Evolutionary conservation across 768 basidiomycete species (phyloP), one percentile per base, ranked within the genome.

Genomic region (Russula dissimulans): DNA sequence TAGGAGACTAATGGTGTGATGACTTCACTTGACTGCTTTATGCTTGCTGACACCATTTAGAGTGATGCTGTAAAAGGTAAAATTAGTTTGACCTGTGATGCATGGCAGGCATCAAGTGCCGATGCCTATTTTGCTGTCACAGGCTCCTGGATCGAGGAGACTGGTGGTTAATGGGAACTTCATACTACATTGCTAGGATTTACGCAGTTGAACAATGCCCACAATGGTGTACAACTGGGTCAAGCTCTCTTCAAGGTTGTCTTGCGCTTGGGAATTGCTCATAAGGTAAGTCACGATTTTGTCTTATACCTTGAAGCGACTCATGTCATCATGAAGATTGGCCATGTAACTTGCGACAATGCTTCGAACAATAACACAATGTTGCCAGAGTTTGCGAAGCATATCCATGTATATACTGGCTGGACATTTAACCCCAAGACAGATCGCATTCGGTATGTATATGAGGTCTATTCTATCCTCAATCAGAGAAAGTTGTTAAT

Each of bases 61-160:
- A 63, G 68, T 46, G 47, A 56, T 0, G 51, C 42, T 3, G 69
- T 70, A 10, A 57, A 39, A 7, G 73, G 73, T 4, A n/a, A 53
- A 7, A 67, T 74, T 41, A 71, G 65, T 43, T 7, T 47, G 5
- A 78, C 75, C 4, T 74, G 74, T 63, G 72, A 78, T 65, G 74
- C 69, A 14, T 77, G 76, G 77, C 74, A 75, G 50, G 76, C 76
- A 2, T 52, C 39, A 9, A 76, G 74, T 60, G 59, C 62, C 1
- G 74, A 77, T 64, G 70, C 65, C 1, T 78, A 78, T 63, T 74
- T 74, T 63, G 75, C 70, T 0, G 71, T 75, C 5, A 78, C 72
- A 0, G 73, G 69, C 0, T 73, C 75, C 53, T 78, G 76, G 74
- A 72, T 76, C 45, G 72, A 76, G 36, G 72, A 75, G 61, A 5